phyloP scores from a whole-genome alignment of 2,329 filamentous ascomycete genomes.

The Hortaea werneckii region DNA sequence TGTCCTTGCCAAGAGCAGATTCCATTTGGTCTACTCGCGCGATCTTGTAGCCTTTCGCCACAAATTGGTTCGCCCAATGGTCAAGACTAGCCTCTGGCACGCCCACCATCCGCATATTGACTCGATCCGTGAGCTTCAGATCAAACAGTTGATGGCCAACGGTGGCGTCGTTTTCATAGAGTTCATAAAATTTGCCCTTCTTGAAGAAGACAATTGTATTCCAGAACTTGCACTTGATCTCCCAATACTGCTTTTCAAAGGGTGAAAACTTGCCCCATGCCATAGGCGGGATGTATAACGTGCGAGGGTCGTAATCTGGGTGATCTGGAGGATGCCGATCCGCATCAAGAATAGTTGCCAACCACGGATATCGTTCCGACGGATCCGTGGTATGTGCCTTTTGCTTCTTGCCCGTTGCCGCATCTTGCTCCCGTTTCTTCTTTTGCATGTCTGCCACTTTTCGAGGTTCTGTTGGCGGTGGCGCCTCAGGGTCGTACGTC shows the following conservation, averaged over 20 bases:
- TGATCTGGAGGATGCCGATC: conserved; percentile 69
- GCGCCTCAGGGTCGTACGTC: conserved; percentile 58
- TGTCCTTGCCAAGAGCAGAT: conserved; percentile 89
- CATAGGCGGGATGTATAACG: conserved; percentile 75
- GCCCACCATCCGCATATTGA: conserved; percentile 99
- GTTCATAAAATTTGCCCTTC: conserved; percentile 97
- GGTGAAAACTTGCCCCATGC: conserved; percentile 79
- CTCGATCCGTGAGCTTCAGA: conserved; percentile 90
- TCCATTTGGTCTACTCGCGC: conserved; percentile 95
- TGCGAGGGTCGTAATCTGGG: conserved; percentile 83
- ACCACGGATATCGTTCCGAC: conserved; percentile 79
- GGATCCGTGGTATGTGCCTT: conserved; percentile 77
- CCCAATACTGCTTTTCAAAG: conserved; percentile 98
- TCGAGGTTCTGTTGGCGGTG: conserved; percentile 41
- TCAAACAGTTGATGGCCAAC: conserved; percentile 95
- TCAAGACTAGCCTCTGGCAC: conserved; percentile 93
- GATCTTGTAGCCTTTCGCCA: conserved; percentile 96
- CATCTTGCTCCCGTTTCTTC: conserved; percentile 14
- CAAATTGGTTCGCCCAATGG: conserved; percentile 96
- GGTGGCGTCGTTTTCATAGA: conserved; percentile 96
- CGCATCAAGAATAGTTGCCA: conserved; percentile 75
- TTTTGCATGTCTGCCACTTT: conserved; percentile 22
- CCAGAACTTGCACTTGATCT: conserved; percentile 97
- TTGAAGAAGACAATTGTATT: conserved; percentile 99
- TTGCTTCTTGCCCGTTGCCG: conserved; percentile 28